Percentiles rank a stretch among this genome's conserved stretches.
phyloP scores from a whole-genome alignment of 2,329 filamentous ascomycete genomes.

The Epichloe brachyelytri region DNA sequence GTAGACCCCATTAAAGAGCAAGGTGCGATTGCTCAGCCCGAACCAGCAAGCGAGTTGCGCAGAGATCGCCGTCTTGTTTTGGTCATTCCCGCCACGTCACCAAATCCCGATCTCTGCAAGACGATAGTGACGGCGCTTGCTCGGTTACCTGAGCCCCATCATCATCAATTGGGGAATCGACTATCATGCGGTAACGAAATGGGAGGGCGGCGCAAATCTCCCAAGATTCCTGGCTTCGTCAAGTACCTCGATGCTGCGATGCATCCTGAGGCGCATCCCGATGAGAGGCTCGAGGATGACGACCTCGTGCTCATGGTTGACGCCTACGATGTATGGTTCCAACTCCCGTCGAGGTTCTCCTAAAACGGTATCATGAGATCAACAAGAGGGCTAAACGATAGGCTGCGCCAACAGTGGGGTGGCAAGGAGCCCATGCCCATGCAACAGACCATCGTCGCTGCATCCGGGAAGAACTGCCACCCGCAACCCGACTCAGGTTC shows the following conservation, averaged over 20 bases:
- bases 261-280: constrained; percentile 3
- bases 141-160: constrained; percentile 11
- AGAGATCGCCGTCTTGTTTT: constrained; percentile 10
- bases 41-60: background rate
- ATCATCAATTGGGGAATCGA: constrained; percentile 13
- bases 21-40: background rate
- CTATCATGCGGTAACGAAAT: constrained; percentile 4
- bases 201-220: constrained; percentile 9
- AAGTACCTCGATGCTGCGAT: constrained; percentile 10
- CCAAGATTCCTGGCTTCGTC: constrained; percentile 12
- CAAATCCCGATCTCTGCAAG: constrained; percentile 13
- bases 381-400: constrained; percentile 7
- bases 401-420: constrained; percentile 4
- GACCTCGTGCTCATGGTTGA: constrained; percentile 16
- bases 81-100: constrained; percentile 6
- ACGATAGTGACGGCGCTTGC: constrained; percentile 10
- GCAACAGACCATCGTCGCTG: constrained; percentile 13
- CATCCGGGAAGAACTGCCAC: constrained; percentile 14
- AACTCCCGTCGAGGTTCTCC: constrained; percentile 14
- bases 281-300: constrained; percentile 8
- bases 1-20: background rate
- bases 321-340: constrained; percentile 17
- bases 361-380: constrained; percentile 9
- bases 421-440: constrained; percentile 8
- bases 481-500: constrained; percentile 8